Percentiles rank a stretch among this genome's conserved stretches.
phyloP scores from a whole-genome alignment of 768 basidiomycete species.

The Trametes elegans region DNA sequence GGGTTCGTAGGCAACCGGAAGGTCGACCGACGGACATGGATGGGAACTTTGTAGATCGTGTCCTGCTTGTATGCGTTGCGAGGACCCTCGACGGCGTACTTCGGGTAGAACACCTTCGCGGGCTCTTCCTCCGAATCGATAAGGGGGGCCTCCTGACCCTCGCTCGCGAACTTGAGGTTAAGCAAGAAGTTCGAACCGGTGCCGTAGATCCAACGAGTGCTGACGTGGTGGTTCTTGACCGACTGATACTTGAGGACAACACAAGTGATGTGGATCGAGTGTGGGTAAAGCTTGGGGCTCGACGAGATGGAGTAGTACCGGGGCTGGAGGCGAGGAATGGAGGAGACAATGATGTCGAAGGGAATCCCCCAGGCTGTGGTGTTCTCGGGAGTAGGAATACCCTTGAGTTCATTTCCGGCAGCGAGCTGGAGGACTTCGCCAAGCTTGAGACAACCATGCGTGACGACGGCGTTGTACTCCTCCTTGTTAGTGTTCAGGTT shows the following conservation, averaged over 20 bases:
- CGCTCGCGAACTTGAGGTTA: conserved; percentile 80
- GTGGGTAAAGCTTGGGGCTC: conserved; percentile 89
- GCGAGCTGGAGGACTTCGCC: conserved; percentile 92
- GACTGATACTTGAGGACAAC: conserved; percentile 95
- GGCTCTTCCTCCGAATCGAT: conserved; percentile 33
- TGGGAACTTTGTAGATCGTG: conserved; percentile 76
- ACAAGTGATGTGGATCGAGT: conserved; percentile 88
- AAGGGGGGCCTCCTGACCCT: conserved; percentile 45
- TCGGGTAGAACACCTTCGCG: conserved; percentile 48
- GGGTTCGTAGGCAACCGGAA: conserved; percentile 98
- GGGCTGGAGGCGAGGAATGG: conserved; percentile 91
- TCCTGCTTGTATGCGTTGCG: conserved; percentile 78
- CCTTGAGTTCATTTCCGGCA: conserved; percentile 70
- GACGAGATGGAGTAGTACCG: conserved; percentile 99
- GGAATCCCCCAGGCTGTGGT: conserved; percentile 89
- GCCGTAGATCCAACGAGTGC: conserved; percentile 75
- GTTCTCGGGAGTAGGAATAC: conserved; percentile 60
- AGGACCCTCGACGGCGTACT: conserved; percentile 89
- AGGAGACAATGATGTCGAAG: conserved; percentile 94
- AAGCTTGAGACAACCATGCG: conserved; percentile 83
- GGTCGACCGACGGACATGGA: conserved; percentile 94
- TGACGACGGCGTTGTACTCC: conserved; percentile 73
- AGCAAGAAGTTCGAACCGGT: conserved; percentile 94
- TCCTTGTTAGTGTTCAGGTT: conserved; percentile 86
- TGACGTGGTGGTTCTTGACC: conserved; percentile 47